Conservation (phyloP, 2,329 filamentous ascomycete genomes). For the Calonectria leucothoes region DNA sequence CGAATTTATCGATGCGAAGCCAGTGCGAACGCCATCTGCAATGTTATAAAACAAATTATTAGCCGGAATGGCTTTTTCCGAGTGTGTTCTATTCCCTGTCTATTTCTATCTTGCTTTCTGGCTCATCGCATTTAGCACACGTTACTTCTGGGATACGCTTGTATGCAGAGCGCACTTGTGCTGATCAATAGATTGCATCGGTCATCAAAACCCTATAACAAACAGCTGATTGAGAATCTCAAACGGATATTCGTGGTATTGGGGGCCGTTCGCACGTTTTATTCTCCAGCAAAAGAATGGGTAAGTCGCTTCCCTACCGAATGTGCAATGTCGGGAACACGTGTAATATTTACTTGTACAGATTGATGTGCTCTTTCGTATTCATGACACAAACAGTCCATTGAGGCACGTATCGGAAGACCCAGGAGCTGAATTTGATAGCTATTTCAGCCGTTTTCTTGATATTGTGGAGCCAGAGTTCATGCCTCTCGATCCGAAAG, state of each 20-base stretch:
- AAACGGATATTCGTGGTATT: not conserved
- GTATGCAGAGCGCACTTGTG: slow-evolving; percentile 7
- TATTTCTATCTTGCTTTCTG: not conserved
- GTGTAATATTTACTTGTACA: not conserved
- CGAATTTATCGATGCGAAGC: slow-evolving; percentile 20
- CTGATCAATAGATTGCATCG: slow-evolving; percentile 4
- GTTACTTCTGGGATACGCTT: slow-evolving; percentile 8
- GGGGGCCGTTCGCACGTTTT: slow-evolving; percentile 2
- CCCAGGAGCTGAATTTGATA: not conserved
- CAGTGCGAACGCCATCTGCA: slow-evolving; percentile 20
- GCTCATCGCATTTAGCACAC: not conserved
- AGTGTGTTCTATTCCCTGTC: not conserved
- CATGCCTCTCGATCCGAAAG: not conserved
- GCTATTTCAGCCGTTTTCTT: slow-evolving; percentile 10
- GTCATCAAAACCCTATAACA: slow-evolving; percentile 1
- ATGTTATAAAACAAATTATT: slow-evolving; percentile 2
- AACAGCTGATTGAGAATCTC: not conserved
- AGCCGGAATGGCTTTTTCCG: slow-evolving; percentile 1
- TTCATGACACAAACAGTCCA: slow-evolving; percentile 2
- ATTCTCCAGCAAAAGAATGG: not conserved
- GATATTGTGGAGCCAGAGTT: slow-evolving; percentile 4
- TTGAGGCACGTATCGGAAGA: not conserved
- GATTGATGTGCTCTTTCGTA: slow-evolving; percentile 7
- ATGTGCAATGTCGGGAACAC: not conserved
- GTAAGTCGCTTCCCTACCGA: not conserved